phyloP scores from a whole-genome alignment of 2,329 filamentous ascomycete species.

The Exophiala phaeomuriformis region DNA sequence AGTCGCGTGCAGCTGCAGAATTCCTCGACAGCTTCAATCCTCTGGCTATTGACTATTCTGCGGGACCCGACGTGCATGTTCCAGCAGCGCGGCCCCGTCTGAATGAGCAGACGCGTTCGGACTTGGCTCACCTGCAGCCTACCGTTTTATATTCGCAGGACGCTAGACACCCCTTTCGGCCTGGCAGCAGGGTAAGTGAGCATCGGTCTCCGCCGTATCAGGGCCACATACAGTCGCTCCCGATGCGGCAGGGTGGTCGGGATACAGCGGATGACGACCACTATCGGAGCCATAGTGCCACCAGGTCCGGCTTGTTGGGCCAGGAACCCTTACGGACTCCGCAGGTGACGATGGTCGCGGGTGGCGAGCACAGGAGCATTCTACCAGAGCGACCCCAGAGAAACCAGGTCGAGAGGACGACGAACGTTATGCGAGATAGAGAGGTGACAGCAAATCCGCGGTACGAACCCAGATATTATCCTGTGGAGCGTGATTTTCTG shows the following conservation, averaged over 20 bases:
- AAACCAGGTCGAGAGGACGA: not conserved
- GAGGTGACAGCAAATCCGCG: not conserved
- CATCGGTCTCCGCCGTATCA: not conserved
- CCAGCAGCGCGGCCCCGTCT: not conserved
- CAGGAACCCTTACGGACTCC: not conserved
- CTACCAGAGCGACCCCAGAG: not conserved
- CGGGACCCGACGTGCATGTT: not conserved
- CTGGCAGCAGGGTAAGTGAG: not conserved
- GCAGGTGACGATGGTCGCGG: not conserved
- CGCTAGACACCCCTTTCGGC: not conserved
- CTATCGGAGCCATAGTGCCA: not conserved
- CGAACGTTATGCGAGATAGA: not conserved
- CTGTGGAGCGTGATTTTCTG: not conserved
- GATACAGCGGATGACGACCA: not conserved
- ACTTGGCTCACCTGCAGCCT: not conserved
- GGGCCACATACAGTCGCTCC: conserved; percentile 1
- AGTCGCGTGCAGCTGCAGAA: conserved; percentile 12
- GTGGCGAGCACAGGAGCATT: conserved; percentile 1
- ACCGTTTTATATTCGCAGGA: not conserved
- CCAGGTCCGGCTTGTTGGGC: not conserved
- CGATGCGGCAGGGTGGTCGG: conserved; percentile 1
- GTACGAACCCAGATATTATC: conserved; percentile 6
- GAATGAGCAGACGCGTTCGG: not conserved
- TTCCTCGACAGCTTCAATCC: conserved; percentile 24
- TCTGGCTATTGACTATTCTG: not conserved